A percentile compares a stretch with the other conserved stretches of the same genome.
These are phyloP conservation scores for Saccharomycopsis capsularis DNA, from an alignment of 805 yeast species.

Conservation along the genomic window DNA sequence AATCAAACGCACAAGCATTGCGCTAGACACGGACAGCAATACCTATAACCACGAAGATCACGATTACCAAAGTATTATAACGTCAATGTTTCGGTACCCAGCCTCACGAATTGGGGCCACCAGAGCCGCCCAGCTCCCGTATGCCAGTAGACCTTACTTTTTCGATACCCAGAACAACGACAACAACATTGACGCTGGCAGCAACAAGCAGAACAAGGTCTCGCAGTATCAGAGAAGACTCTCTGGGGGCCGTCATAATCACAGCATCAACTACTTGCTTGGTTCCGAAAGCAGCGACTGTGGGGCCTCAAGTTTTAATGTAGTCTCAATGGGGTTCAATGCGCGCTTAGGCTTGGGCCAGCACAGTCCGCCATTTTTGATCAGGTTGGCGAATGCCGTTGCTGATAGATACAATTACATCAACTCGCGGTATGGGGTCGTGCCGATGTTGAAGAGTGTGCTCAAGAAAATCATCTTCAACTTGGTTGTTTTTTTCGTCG, in stretches of 20 bases:
- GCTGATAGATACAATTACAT: too few relatives aligned
- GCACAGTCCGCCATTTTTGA: too few relatives aligned
- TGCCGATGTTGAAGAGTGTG: background rate
- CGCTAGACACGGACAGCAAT: too few relatives aligned
- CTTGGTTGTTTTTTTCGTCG: background rate
- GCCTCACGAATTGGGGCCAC: slow-evolving; percentile 5
- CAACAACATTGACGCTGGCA: background rate
- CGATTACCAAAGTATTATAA: slow-evolving; percentile 8
- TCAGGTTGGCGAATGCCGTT: too few relatives aligned
- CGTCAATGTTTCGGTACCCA: slow-evolving; percentile 14
- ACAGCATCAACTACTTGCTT: background rate
- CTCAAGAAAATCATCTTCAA: background rate
- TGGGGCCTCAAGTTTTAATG: too few relatives aligned
- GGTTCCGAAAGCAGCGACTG: too few relatives aligned
- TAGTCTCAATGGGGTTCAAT: too few relatives aligned
- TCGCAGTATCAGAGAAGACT: background rate
- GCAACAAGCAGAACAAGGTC: background rate
- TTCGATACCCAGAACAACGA: background rate
- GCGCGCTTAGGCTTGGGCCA: too few relatives aligned
- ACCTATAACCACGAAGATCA: background rate
- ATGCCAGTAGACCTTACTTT: background rate
- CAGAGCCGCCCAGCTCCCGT: background rate
- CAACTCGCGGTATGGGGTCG: background rate
- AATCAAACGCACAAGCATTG: too few relatives aligned
- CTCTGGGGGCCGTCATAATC: background rate